Evolutionary conservation across 2,329 filamentous ascomycete genomes (phyloP).

Genomic region (Aspergillus aculeatinus): DNA sequence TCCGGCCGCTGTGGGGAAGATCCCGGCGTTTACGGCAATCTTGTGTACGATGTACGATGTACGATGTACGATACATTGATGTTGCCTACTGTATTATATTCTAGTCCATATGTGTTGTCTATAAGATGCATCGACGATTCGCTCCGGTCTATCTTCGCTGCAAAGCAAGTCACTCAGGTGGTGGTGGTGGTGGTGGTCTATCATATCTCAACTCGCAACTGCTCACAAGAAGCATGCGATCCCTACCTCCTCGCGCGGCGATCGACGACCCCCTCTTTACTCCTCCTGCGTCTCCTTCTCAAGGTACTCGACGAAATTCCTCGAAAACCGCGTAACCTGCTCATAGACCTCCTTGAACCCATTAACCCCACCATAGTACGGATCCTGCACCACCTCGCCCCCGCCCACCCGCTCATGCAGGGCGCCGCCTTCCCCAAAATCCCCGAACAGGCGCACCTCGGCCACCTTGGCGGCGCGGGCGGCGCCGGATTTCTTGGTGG

Average conservation of each 20-base stretch:
- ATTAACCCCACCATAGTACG: conserved; percentile 83
- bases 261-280: neutral
- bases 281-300: conserved; percentile 27
- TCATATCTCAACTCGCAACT: neutral
- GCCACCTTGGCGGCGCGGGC: conserved; percentile 35
- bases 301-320: conserved; percentile 68
- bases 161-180: neutral
- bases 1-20: too few relatives aligned
- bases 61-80: conserved; percentile 9
- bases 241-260: neutral
- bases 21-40: neutral
- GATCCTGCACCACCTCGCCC: conserved; percentile 76
- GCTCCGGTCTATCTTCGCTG: neutral
- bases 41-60: conserved; percentile 5
- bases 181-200: neutral
- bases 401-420: conserved; percentile 37
- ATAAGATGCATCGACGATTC: neutral
- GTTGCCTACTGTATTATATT: conserved; percentile 13
- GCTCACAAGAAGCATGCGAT: neutral
- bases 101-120: neutral
- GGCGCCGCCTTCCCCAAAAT: conserved; percentile 63
- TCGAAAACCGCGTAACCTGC: conserved; percentile 74
- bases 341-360: conserved; percentile 86
- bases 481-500: conserved; percentile 48
- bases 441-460: conserved; percentile 77